Conservation (phyloP, 108 stramenopile genomes). For the Pseudonitzschia pungens region DNA sequence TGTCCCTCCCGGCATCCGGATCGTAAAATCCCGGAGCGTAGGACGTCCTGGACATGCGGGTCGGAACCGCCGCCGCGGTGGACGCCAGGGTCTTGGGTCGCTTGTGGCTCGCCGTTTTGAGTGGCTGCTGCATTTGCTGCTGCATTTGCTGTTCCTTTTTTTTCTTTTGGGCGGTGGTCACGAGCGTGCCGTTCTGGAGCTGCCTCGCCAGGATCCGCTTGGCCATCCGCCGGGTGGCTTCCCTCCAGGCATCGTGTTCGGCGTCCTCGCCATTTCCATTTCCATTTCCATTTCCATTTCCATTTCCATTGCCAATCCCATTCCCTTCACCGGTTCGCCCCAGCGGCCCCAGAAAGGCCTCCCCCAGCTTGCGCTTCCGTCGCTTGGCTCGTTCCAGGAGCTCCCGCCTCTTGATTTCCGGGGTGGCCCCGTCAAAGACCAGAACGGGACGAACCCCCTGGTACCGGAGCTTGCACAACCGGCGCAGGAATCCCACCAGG, state of each 20-base stretch:
- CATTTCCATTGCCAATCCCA: too few species aligned
- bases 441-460: conserved; percentile 95
- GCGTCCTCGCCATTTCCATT: conserved; percentile 1
- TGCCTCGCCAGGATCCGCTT: conserved; percentile 69
- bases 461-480: conserved; percentile 91
- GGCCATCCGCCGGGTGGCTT: conserved; percentile 65
- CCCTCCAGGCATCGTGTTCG: conserved; percentile 28
- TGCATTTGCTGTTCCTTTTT: conserved; percentile 24
- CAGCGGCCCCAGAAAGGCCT: conserved; percentile 25
- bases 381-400: conserved; percentile 57
- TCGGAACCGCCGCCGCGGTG: not conserved
- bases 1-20: conserved; percentile 33
- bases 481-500: conserved; percentile 90
- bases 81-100: not conserved
- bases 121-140: not conserved
- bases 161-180: conserved; percentile 18
- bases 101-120: conserved; percentile 3
- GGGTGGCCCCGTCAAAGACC: conserved; percentile 97
- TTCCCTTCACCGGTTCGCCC: too few species aligned
- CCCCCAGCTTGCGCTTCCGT: conserved; percentile 51
- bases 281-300: too few species aligned
- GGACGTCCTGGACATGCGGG: conserved; percentile 23
- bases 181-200: conserved; percentile 33
- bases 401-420: conserved; percentile 88
- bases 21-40: conserved; percentile 73